Percentiles rank a stretch among this genome's conserved stretches.
Evolutionary conservation across 2,329 filamentous ascomycete species (phyloP).

Genomic region (Xylaria sp.): DNA sequence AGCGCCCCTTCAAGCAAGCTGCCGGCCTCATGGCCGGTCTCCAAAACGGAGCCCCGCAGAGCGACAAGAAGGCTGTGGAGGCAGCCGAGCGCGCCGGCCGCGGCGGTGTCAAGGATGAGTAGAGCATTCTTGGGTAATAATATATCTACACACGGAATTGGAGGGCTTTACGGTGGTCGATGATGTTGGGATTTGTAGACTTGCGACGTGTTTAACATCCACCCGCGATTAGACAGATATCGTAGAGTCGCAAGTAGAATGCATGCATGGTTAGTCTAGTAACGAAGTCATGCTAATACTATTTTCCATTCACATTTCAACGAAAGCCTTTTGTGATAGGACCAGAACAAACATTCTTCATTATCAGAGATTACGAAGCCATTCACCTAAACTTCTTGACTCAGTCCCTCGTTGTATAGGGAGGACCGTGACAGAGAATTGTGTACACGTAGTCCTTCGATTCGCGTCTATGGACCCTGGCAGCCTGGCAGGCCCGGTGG

Average conservation of each 20-base stretch:
- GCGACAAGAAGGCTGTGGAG: conserved; percentile 88
- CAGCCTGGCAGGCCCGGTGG: neutral
- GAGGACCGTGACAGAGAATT: neutral
- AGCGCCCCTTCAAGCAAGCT: conserved; percentile 90
- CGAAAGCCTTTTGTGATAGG: too few species aligned
- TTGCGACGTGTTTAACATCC: neutral
- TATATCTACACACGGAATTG: conserved; percentile 2
- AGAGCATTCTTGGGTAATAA: conserved; percentile 33
- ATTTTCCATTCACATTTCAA: too few species aligned
- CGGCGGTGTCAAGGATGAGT: conserved; percentile 74
- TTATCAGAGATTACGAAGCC: too few species aligned
- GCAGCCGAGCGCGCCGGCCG: conserved; percentile 74
- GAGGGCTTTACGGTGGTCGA: neutral
- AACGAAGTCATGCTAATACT: too few species aligned
- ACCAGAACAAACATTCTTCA: too few species aligned
- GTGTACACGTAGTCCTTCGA: neutral
- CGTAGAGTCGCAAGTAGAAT: conserved; percentile 1
- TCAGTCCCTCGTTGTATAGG: too few species aligned
- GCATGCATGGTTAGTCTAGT: neutral
- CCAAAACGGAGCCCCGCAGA: conserved; percentile 75
- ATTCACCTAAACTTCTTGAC: too few species aligned
- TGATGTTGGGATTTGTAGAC: conserved; percentile 1
- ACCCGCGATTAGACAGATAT: neutral
- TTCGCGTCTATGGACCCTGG: neutral
- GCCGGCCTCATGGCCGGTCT: conserved; percentile 82